Percentiles rank a stretch among this genome's conserved stretches.
Evolutionary conservation across 179 eudicot genomes (phyloP).

Genomic region (Gypsophila paniculata): DNA sequence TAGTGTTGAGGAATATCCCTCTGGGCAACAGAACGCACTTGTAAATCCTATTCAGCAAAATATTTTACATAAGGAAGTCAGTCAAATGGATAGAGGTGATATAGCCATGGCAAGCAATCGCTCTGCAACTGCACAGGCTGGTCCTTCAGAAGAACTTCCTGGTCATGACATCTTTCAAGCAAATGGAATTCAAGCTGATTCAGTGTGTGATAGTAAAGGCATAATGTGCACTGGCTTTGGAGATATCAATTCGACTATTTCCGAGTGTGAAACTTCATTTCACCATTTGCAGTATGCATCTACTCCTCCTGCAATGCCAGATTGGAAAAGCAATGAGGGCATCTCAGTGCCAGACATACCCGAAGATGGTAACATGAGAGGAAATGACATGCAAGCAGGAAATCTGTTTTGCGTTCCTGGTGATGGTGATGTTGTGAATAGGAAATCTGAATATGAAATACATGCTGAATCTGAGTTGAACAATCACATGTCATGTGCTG

Average conservation of each 20-base stretch:
- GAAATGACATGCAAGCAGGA: conserved; percentile 23
- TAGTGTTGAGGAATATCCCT: conserved; percentile 25
- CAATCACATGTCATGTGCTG: conserved; percentile 30
- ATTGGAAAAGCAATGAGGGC: conserved; percentile 35
- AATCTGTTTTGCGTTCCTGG: conserved; percentile 28
- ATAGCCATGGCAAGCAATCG: conserved; percentile 19
- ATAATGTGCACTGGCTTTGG: conserved; percentile 21
- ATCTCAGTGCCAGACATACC: conserved; percentile 35
- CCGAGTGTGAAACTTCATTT: conserved; percentile 38
- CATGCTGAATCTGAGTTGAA: conserved; percentile 27
- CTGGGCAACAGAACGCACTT: conserved; percentile 24
- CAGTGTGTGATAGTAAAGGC: conserved; percentile 14
- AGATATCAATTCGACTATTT: conserved; percentile 26
- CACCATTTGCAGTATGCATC: conserved; percentile 42
- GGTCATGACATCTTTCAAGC: conserved; percentile 28
- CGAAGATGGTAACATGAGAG: conserved; percentile 30
- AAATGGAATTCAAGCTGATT: conserved; percentile 26
- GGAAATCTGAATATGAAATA: conserved; percentile 27
- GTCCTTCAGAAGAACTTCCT: conserved; percentile 25
- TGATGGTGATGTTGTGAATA: conserved; percentile 23
- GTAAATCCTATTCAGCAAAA: conserved; percentile 27
- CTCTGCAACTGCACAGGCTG: conserved; percentile 14
- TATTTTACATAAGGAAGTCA: conserved; percentile 20
- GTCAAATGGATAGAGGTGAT: conserved; percentile 20
- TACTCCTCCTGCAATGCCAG: conserved; percentile 41